Conservation (phyloP, 352 stramenopile genomes). For the Globisporangium apiculatum region DNA sequence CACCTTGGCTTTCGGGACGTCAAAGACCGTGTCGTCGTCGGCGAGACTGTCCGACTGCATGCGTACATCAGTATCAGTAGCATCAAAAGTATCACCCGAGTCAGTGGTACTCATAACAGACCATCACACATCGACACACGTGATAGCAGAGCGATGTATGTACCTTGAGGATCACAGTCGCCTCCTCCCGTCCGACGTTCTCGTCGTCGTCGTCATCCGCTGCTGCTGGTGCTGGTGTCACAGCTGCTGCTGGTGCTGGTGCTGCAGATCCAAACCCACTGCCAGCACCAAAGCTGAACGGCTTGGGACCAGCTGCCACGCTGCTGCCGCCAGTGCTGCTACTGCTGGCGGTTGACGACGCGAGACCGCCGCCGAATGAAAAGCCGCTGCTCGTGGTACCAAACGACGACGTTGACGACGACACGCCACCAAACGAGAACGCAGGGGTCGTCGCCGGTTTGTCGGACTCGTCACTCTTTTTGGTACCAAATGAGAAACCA, state of each 20-base stretch:
- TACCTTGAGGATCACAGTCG: constrained; percentile 86
- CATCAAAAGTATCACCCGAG: no score
- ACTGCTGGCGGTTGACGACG: not conserved
- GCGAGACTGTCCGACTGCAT: constrained; percentile 38
- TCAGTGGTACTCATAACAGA: not conserved
- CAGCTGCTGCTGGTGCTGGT: constrained; percentile 10
- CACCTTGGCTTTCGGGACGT: constrained; percentile 71
- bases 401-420: not conserved
- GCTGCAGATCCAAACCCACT: constrained; percentile 10
- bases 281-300: constrained; percentile 22
- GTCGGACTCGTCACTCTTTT: not conserved
- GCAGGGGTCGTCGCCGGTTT: not conserved
- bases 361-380: not conserved
- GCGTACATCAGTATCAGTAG: no score
- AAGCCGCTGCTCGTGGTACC: constrained; percentile 1
- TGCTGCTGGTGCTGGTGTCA: not conserved
- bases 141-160: not conserved
- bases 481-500: no score
- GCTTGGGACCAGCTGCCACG: constrained; percentile 12
- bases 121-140: not conserved
- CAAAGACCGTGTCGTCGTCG: constrained; percentile 72
- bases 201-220: constrained; percentile 66
- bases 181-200: constrained; percentile 73
- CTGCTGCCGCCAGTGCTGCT: not conserved
- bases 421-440: constrained; percentile 14